phyloP scores from a whole-genome alignment of 768 basidiomycete genomes.

The Tremella yokohamensis region DNA sequence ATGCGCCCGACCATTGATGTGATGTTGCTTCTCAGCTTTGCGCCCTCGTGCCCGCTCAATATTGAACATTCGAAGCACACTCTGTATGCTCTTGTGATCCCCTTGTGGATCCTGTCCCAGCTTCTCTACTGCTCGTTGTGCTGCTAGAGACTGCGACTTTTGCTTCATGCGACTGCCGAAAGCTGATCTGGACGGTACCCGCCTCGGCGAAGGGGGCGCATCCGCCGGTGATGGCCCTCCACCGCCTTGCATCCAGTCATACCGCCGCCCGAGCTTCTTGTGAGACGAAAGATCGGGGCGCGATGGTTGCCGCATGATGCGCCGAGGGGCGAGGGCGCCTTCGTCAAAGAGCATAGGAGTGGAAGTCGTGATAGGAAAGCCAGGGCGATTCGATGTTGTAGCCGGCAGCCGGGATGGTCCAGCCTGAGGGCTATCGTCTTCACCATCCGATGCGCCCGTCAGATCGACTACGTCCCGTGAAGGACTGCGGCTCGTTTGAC shows the following conservation, averaged over 20 bases:
- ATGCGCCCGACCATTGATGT: background rate
- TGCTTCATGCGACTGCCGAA: no score
- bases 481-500: background rate
- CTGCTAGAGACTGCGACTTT: no score
- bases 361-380: background rate
- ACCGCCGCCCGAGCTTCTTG: background rate
- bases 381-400: background rate
- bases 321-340: slow-evolving; percentile 2
- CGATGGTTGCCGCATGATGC: background rate
- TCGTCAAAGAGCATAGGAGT: background rate
- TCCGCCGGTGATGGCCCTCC: no score
- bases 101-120: no score
- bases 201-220: no score
- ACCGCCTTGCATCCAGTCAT: background rate
- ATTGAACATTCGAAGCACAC: no score
- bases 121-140: no score
- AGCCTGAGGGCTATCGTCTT: background rate
- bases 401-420: background rate
- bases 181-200: no score
- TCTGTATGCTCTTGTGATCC: no score
- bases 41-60: no score
- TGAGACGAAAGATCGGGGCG: background rate
- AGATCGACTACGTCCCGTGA: background rate
- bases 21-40: slow-evolving; percentile 3
- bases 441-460: background rate